These are phyloP conservation scores for Gracilaria caudata DNA, from an alignment of 23 red algal species.

Conservation along the genomic window DNA sequence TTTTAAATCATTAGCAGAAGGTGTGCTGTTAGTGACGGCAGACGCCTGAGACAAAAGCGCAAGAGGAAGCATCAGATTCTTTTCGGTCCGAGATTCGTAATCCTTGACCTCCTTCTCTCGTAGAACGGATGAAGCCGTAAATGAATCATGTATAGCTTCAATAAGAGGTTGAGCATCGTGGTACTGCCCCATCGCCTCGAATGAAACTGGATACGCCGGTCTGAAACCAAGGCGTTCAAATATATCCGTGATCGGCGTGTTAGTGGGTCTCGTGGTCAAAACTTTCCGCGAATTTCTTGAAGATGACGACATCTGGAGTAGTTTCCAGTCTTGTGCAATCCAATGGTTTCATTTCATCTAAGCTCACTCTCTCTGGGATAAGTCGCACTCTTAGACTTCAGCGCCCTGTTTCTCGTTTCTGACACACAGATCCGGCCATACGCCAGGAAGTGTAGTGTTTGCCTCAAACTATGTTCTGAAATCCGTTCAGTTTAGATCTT, in stretches of 20 bases:
- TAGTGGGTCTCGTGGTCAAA: neutral
- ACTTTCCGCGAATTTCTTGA: neutral
- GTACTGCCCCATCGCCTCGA: neutral
- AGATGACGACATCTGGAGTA: conserved; percentile 6
- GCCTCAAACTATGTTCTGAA: no score
- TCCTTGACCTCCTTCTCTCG: neutral
- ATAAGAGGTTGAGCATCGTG: neutral
- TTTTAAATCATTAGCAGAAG: neutral
- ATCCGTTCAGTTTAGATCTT: no score
- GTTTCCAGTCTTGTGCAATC: neutral
- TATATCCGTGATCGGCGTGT: neutral
- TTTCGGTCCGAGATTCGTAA: neutral
- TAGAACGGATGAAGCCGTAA: conserved; percentile 13
- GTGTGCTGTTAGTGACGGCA: neutral
- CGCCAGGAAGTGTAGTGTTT: no score
- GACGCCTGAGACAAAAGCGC: neutral
- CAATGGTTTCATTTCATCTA: conserved; percentile 19
- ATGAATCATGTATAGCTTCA: neutral
- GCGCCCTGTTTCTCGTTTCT: neutral
- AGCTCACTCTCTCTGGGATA: neutral
- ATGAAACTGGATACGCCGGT: no score
- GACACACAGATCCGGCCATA: neutral
- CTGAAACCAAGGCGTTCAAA: neutral
- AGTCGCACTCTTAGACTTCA: no score
- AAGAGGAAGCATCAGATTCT: neutral